phyloP scores from a whole-genome alignment of 208 protist species.

The Angomonas deanei region DNA sequence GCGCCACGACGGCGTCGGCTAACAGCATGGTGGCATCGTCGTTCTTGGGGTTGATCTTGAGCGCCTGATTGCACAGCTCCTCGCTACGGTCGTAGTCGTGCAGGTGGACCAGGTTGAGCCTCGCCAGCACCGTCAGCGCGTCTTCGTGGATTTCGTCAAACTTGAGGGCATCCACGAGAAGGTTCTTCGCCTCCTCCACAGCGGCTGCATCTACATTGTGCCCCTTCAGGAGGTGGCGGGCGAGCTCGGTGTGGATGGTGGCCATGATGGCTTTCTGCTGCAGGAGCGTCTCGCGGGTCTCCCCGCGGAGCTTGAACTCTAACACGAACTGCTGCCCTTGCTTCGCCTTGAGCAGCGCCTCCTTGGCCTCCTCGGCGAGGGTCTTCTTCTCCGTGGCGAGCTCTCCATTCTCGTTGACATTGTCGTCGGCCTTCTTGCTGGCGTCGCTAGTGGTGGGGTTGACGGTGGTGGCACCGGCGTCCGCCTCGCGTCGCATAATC shows the following conservation, averaged over 20 bases:
- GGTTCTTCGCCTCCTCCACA: conserved; percentile 54
- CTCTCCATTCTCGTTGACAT: conserved; percentile 8
- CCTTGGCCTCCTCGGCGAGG: conserved; percentile 20
- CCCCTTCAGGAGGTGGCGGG: conserved; percentile 24
- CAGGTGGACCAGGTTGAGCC: conserved; percentile 51
- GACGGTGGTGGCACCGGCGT: not conserved
- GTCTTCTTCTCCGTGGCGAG: not conserved
- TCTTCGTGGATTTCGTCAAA: conserved; percentile 77
- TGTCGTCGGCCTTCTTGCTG: conserved; percentile 3
- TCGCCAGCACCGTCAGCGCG: conserved; percentile 72
- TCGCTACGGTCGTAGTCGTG: conserved; percentile 67
- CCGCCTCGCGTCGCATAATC: conserved; percentile 40
- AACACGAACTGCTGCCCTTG: conserved; percentile 66
- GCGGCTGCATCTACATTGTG: conserved; percentile 21
- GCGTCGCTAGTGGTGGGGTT: not conserved
- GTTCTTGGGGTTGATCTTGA: conserved; percentile 77
- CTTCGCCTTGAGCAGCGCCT: conserved; percentile 64
- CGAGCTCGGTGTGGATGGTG: conserved; percentile 80
- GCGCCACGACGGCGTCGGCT: conserved; percentile 77
- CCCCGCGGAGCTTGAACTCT: conserved; percentile 55
- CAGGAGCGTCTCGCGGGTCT: conserved; percentile 73
- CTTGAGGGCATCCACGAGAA: conserved; percentile 81
- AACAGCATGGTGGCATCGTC: conserved; percentile 91
- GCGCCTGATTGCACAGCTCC: conserved; percentile 79
- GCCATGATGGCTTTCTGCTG: conserved; percentile 73